Conservation (phyloP, 192 early-diverging fungal species). For the Phycomyces blakesleeanus region DNA sequence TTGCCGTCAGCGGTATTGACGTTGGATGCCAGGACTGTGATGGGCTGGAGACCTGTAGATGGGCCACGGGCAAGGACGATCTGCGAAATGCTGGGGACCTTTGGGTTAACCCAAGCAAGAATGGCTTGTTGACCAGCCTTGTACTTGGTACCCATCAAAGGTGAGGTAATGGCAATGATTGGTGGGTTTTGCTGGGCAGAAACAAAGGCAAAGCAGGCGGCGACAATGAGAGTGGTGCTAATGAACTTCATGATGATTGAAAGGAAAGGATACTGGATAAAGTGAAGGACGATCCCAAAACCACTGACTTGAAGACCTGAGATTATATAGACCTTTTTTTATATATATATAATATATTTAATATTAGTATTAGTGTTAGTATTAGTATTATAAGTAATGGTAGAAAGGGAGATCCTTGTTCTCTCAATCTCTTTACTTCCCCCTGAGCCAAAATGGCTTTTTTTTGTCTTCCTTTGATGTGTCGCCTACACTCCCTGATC, state of each 20-base stretch:
- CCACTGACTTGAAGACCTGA: neutral
- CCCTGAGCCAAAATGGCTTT: too few relatives aligned
- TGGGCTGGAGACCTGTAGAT: slow-evolving; percentile 26
- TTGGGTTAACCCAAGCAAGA: slow-evolving; percentile 23
- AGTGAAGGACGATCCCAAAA: neutral
- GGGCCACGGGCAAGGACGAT: slow-evolving; percentile 31
- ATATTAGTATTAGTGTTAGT: too few relatives aligned
- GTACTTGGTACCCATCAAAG: slow-evolving; percentile 12
- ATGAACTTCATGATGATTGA: neutral
- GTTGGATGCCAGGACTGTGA: slow-evolving; percentile 26
- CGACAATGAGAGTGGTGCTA: slow-evolving; percentile 7
- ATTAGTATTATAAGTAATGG: too few relatives aligned
- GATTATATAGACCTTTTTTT: too few relatives aligned
- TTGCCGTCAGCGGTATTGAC: slow-evolving; percentile 13
- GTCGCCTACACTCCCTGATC: too few relatives aligned
- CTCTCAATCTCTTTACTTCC: too few relatives aligned
- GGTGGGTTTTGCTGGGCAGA: slow-evolving; percentile 15
- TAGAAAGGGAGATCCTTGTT: too few relatives aligned
- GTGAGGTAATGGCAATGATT: slow-evolving; percentile 24
- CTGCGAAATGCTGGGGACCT: slow-evolving; percentile 23
- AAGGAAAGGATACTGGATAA: neutral
- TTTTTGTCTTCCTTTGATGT: too few relatives aligned
- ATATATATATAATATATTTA: too few relatives aligned
- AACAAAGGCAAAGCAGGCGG: slow-evolving; percentile 9
- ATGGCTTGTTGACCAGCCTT: slow-evolving; percentile 24